These are phyloP conservation scores for Neurospora terricola DNA, from an alignment of 495 filamentous ascomycete genomes.

Conservation along the genomic window DNA sequence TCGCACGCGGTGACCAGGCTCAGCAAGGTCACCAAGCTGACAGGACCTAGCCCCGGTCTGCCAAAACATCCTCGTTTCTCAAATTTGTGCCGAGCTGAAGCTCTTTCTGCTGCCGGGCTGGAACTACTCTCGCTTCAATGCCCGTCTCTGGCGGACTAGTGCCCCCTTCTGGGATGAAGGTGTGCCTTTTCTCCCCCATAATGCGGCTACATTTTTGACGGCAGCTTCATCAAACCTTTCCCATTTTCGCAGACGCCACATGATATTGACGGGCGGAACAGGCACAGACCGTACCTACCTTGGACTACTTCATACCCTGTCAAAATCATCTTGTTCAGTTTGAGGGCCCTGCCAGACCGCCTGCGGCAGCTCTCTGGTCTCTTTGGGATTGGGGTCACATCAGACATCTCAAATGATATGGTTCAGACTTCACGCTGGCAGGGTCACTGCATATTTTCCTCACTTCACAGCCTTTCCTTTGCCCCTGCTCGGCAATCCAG, in stretches of 20 bases:
- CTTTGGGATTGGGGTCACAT: background rate
- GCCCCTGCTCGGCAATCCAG: slow-evolving; percentile 20
- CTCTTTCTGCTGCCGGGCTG: background rate
- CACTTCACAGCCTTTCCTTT: background rate
- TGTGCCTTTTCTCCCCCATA: background rate
- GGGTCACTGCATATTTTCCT: background rate
- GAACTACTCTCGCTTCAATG: background rate
- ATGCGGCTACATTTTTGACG: background rate
- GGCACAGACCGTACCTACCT: background rate
- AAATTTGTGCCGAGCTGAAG: background rate
- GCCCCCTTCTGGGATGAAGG: background rate
- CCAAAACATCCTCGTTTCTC: background rate
- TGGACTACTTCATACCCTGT: background rate
- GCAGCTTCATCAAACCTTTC: background rate
- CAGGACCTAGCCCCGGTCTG: background rate
- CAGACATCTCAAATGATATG: background rate
- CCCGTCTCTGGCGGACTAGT: background rate
- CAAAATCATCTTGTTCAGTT: background rate
- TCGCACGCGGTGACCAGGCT: background rate
- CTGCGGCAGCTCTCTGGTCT: background rate
- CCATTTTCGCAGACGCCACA: background rate
- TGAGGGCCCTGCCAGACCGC: background rate
- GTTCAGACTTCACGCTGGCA: background rate
- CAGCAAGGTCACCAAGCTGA: background rate
- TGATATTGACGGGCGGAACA: background rate